A percentile compares a stretch with the other conserved stretches of the same genome.
phyloP scores from a whole-genome alignment of 2,329 filamentous ascomycete genomes.

The Juglanconis oblonga region DNA sequence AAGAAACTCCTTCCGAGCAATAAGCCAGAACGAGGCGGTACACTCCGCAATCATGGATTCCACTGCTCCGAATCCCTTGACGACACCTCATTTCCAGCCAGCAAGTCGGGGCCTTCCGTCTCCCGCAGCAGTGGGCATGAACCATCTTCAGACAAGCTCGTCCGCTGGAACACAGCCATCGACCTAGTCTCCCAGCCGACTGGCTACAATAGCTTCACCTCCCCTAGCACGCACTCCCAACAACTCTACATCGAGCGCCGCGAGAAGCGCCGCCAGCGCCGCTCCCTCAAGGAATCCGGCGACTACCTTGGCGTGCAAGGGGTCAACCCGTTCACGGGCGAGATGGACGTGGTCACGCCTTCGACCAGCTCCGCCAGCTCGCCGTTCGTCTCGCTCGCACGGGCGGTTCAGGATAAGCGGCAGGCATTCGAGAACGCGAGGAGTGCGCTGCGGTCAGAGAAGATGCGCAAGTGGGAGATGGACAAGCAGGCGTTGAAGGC shows the following conservation, averaged over 20 bases:
- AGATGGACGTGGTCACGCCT: conserved; percentile 41
- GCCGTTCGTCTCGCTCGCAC: conserved; percentile 28
- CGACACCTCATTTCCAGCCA: neutral
- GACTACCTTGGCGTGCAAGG: conserved; percentile 60
- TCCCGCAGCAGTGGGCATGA: neutral
- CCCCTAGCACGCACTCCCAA: conserved; percentile 15
- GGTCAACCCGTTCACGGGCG: conserved; percentile 54
- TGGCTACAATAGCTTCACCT: conserved; percentile 1
- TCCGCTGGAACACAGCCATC: conserved; percentile 35
- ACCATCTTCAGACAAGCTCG: conserved; percentile 26
- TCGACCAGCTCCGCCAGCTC: conserved; percentile 13
- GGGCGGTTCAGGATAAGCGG: conserved; percentile 32
- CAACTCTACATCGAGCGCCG: conserved; percentile 31
- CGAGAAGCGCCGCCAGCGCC: conserved; percentile 38
- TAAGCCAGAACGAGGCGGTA: conserved; percentile 49
- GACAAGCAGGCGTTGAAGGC: conserved; percentile 36
- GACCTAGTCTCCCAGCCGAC: neutral
- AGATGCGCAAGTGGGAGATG: conserved; percentile 41
- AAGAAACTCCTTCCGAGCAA: conserved; percentile 46
- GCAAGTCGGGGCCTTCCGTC: neutral
- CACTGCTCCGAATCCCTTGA: conserved; percentile 25
- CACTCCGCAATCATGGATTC: conserved; percentile 33
- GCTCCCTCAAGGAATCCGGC: conserved; percentile 49
- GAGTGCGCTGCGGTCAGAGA: conserved; percentile 42
- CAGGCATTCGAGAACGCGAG: conserved; percentile 37